Percentiles rank a stretch among this genome's conserved stretches.
Conservation (phyloP, 495 filamentous ascomycete species). For the Delitschia confertaspora region DNA sequence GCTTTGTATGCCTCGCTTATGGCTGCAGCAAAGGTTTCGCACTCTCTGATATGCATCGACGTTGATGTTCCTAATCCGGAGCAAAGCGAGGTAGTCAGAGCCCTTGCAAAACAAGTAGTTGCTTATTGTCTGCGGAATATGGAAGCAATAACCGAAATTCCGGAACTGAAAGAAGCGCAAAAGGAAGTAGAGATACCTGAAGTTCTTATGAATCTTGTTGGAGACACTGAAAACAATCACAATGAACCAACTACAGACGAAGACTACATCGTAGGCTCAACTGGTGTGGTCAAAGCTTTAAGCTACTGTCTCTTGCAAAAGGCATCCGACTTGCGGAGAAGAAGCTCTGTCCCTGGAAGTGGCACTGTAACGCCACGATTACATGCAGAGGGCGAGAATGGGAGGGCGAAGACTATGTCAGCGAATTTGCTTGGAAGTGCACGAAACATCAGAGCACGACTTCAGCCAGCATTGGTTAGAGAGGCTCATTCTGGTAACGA, state of each 20-base stretch:
- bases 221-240: slow-evolving; percentile 48
- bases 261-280: slow-evolving; percentile 92
- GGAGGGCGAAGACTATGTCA: slow-evolving; percentile 83
- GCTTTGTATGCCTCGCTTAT: slow-evolving; percentile 89
- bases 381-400: slow-evolving; percentile 42
- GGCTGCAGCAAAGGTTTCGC: slow-evolving; percentile 75
- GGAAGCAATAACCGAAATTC: slow-evolving; percentile 48
- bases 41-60: slow-evolving; percentile 78
- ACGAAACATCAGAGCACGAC: slow-evolving; percentile 70
- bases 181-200: slow-evolving; percentile 49
- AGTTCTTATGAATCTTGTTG: slow-evolving; percentile 58
- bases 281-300: slow-evolving; percentile 82
- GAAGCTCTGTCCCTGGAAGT: slow-evolving; percentile 38
- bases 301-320: slow-evolving; percentile 80
- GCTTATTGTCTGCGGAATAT: slow-evolving; percentile 90
- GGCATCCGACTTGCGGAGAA: slow-evolving; percentile 45
- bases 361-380: slow-evolving; percentile 48
- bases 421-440: slow-evolving; percentile 79
- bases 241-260: slow-evolving; percentile 72
- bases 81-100: slow-evolving; percentile 82
- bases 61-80: slow-evolving; percentile 75
- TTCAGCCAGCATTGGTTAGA: slow-evolving; percentile 77
- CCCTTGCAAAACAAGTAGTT: slow-evolving; percentile 83
- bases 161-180: slow-evolving; percentile 36
- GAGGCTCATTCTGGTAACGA: slow-evolving; percentile 60